Base-by-base conservation (phyloP, 768 basidiomycete species). In the Tylopilus plumbeoviolaceoides region DNA sequence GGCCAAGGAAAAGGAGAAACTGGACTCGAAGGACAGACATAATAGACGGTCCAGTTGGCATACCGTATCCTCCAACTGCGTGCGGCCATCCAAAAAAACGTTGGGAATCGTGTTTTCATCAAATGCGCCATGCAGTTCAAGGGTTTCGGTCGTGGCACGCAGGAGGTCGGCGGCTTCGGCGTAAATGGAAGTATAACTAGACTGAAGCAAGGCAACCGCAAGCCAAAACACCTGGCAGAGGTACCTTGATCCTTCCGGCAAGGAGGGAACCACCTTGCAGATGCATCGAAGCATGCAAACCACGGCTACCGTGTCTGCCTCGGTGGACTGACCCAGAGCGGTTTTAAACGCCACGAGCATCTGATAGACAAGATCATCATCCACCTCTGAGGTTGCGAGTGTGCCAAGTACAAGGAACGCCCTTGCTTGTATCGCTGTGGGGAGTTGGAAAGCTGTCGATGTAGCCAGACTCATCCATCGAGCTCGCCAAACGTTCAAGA, bases 301-400 rank as follows among this genome's bases (percentile, higher is more conserved):
- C 21, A 94, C 81, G 1, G 90, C 78, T 42, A 79, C 72, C 0
- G 84, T 84, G 61, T 90, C 85, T 18, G 78, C 75, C 60, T 87
- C 85, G 28, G 79, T 81, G n/a, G 84, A 78, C 59, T 84, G 82
- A 10, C 70, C 66, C 17, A 95, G 71, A 0, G 89, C 87, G 0
- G 79, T 84, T 57, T 81, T 82, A 68, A 95, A 84, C 1, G 94
- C 91, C 7, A 94, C 88, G 9, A 95, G 80, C 70, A 95, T 91
- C 65, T 97, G 94, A 61, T 95, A 95, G 48, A 95, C 74, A 58
- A 94, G 82, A 64, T 97, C 94, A 56, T 95, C 94, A 58, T 97
- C 94, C 39, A 94, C 88, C 23, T 93, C 90, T 3, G 86, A 79
- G 4, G 81, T 81, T 15, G 90, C 85, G n/a, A 95, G 77, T n/a